A percentile compares a stretch with the other conserved stretches of the same genome.
Evolutionary conservation across 192 early-diverging fungal genomes (phyloP).

Genomic region (Oehlia diaphana): DNA sequence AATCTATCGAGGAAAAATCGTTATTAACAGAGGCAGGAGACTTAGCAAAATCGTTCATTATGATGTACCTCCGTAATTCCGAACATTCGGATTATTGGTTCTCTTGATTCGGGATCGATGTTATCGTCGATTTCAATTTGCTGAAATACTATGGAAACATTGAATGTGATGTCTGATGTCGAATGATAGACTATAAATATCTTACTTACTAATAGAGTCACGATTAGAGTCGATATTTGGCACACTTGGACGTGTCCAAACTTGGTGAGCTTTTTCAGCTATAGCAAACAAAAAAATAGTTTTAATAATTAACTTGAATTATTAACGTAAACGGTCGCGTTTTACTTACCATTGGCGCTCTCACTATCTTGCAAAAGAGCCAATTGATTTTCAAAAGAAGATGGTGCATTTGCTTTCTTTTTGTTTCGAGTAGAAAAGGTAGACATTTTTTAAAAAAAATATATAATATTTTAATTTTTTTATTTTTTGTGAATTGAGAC

Average conservation of each 20-base stretch:
- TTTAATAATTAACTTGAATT: not conserved
- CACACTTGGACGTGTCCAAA: conserved; percentile 38
- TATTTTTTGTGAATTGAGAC: too few relatives aligned
- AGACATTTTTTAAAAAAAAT: too few relatives aligned
- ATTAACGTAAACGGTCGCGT: not conserved
- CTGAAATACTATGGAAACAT: conserved; percentile 75
- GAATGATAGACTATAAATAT: not conserved
- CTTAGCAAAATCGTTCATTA: not conserved
- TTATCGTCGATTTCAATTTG: conserved; percentile 95
- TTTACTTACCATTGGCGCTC: not conserved
- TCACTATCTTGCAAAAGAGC: conserved; percentile 5
- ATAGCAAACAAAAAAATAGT: not conserved
- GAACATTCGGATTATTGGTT: conserved; percentile 74
- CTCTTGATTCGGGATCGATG: conserved; percentile 46
- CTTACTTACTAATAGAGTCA: conserved; percentile 39
- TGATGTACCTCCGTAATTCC: conserved; percentile 76
- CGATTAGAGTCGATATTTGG: conserved; percentile 35
- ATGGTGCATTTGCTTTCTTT: not conserved
- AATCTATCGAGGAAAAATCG: conserved; percentile 39
- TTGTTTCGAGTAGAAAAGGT: too few relatives aligned
- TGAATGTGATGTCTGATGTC: not conserved
- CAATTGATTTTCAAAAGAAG: conserved; percentile 10
- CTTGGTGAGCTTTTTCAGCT: conserved; percentile 39
- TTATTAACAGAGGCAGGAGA: not conserved
- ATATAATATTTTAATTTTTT: too few relatives aligned